Conservation (phyloP, 768 basidiomycete species). For the Pleurotus cornucopiae region DNA sequence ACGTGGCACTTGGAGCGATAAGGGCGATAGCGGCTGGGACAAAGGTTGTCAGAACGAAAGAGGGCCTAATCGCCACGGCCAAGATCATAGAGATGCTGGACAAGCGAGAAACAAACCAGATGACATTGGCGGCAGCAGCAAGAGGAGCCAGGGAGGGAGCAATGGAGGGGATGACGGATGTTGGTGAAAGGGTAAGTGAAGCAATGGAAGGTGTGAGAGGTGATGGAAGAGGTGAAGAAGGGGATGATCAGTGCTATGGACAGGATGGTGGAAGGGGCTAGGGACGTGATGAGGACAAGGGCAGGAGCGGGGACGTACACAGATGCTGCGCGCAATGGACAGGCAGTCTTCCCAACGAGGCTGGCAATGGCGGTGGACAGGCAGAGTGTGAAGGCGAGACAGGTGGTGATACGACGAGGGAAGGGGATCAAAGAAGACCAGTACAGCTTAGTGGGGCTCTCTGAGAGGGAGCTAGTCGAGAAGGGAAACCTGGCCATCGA, state of each 20-base stretch:
- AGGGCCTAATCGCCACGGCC: too few relatives aligned
- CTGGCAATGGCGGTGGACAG: neutral
- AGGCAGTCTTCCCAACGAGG: too few relatives aligned
- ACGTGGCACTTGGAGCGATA: too few relatives aligned
- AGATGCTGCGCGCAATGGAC: neutral
- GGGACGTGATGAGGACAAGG: neutral
- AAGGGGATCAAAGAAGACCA: neutral
- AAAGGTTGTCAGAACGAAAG: too few relatives aligned
- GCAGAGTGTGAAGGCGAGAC: neutral
- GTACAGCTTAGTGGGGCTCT: neutral
- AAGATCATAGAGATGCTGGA: too few relatives aligned
- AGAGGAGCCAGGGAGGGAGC: too few relatives aligned
- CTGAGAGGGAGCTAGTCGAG: slow-evolving; percentile 1
- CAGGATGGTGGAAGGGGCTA: neutral
- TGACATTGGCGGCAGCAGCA: too few relatives aligned
- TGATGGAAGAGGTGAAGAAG: neutral
- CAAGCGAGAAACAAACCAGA: too few relatives aligned
- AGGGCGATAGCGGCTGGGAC: too few relatives aligned
- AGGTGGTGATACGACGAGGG: neutral
- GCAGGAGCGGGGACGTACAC: neutral
- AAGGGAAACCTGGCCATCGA: slow-evolving; percentile 7
- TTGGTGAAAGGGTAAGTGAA: too few relatives aligned
- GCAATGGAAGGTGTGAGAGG: too few relatives aligned
- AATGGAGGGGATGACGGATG: too few relatives aligned
- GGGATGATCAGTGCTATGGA: neutral